Conservation (phyloP, 805 yeast genomes). For the Cyberlindnera galapagoensis region DNA sequence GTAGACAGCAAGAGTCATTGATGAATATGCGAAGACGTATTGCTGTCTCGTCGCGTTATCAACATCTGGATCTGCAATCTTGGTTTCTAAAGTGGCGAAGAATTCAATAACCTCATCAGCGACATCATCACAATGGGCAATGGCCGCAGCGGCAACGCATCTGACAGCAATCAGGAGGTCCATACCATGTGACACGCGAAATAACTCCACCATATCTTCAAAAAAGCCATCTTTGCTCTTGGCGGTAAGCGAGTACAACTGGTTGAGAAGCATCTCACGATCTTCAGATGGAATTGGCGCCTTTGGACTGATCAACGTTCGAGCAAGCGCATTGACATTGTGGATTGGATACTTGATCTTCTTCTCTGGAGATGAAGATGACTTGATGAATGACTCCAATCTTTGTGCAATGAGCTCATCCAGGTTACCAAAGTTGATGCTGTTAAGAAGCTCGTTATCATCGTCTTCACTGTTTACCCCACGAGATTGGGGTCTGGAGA, state of each 20-base stretch:
- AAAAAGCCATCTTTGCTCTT: constrained; percentile 13
- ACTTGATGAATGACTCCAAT: constrained; percentile 14
- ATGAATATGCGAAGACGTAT: constrained; percentile 20
- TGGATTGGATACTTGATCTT: constrained; percentile 20
- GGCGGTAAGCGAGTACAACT: constrained; percentile 19
- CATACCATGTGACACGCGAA: constrained; percentile 14
- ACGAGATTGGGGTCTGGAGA: constrained; percentile 12
- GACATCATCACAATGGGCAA: constrained; percentile 20
- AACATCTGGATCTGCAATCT: constrained; percentile 12
- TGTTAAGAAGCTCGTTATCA: constrained; percentile 17
- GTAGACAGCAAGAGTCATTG: constrained; percentile 16
- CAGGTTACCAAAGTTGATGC: constrained; percentile 21
- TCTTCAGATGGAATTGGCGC: constrained; percentile 18
- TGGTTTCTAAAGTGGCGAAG: constrained; percentile 15
- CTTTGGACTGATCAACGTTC: constrained; percentile 16
- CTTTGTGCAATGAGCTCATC: constrained; percentile 21
- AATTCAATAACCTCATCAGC: constrained; percentile 15
- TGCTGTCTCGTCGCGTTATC: constrained; percentile 13
- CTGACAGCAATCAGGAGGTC: constrained; percentile 17
- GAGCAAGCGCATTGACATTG: constrained; percentile 17
- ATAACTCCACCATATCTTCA: constrained; percentile 14
- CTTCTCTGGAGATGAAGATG: constrained; percentile 3
- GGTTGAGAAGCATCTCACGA: constrained; percentile 22
- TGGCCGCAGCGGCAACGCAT: constrained; percentile 18
- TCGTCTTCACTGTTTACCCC: constrained; percentile 10